Conservation (phyloP, 805 yeast species). For the Pichia heedii region DNA sequence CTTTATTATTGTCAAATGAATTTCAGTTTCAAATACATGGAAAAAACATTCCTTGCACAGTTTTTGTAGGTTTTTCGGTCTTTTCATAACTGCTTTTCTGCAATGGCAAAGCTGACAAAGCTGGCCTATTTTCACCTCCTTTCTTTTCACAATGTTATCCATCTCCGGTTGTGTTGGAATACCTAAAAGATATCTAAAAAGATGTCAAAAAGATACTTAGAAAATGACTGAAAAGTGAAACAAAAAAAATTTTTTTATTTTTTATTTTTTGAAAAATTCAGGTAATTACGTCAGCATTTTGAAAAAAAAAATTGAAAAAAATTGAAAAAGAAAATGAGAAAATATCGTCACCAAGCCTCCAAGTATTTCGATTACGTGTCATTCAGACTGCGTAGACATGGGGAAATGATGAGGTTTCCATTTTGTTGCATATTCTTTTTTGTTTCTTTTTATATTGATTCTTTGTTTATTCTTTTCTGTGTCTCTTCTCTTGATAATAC, state of each 20-base stretch:
- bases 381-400: background rate
- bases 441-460: no score
- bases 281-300: no score
- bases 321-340: background rate
- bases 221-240: no score
- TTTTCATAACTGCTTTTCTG: slow-evolving; percentile 75
- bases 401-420: background rate
- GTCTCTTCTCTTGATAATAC: no score
- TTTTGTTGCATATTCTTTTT: background rate
- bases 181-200: no score
- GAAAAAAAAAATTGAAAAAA: no score
- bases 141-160: background rate
- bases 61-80: slow-evolving; percentile 89
- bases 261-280: no score
- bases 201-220: no score
- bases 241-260: no score
- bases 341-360: background rate
- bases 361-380: background rate
- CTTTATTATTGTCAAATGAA: slow-evolving; percentile 76
- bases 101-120: slow-evolving; percentile 79
- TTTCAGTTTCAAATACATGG: slow-evolving; percentile 87
- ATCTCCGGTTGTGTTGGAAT: no score
- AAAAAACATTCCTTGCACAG: slow-evolving; percentile 88
- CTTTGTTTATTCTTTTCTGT: background rate
- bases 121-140: slow-evolving; percentile 29